phyloP scores from a whole-genome alignment of 2,329 filamentous ascomycete genomes.

The Botrytis hyacinthi region DNA sequence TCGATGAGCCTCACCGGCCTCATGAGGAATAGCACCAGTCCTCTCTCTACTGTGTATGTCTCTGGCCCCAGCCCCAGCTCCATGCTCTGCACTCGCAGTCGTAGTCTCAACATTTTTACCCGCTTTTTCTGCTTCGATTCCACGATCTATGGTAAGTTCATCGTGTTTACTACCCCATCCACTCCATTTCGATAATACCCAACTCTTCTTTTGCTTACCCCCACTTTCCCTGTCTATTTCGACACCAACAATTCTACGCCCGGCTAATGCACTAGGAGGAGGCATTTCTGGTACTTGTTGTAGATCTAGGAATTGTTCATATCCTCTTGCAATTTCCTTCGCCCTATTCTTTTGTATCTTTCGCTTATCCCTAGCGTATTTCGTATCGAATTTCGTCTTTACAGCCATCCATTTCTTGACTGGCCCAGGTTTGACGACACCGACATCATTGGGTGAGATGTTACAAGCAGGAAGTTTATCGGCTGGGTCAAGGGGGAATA shows the following conservation, averaged over 20 bases:
- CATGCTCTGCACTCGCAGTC: slow-evolving; percentile 43
- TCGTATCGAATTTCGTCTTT: slow-evolving; percentile 70
- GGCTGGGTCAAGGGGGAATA: slow-evolving; percentile 64
- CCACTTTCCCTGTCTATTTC: slow-evolving; percentile 46
- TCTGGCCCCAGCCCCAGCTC: slow-evolving; percentile 45
- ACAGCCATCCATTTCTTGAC: slow-evolving; percentile 79
- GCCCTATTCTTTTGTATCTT: slow-evolving; percentile 72
- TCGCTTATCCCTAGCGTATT: slow-evolving; percentile 66
- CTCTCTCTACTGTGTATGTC: slow-evolving; percentile 25
- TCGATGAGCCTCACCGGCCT: background rate
- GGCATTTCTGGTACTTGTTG: slow-evolving; percentile 64
- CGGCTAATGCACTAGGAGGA: slow-evolving; percentile 79
- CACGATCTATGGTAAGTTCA: slow-evolving; percentile 64
- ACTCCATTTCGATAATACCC: slow-evolving; percentile 80
- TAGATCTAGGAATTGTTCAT: slow-evolving; percentile 60
- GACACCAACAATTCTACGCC: slow-evolving; percentile 55
- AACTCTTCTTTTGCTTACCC: slow-evolving; percentile 61
- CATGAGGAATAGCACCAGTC: slow-evolving; percentile 26
- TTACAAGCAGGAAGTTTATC: slow-evolving; percentile 64
- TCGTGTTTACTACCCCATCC: slow-evolving; percentile 89
- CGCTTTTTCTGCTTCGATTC: slow-evolving; percentile 52
- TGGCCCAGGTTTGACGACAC: slow-evolving; percentile 75
- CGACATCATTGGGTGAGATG: slow-evolving; percentile 63
- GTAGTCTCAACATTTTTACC: slow-evolving; percentile 41
- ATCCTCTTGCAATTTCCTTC: slow-evolving; percentile 69